phyloP scores from a whole-genome alignment of 2,329 filamentous ascomycete genomes.

The Diaporthe sp. region DNA sequence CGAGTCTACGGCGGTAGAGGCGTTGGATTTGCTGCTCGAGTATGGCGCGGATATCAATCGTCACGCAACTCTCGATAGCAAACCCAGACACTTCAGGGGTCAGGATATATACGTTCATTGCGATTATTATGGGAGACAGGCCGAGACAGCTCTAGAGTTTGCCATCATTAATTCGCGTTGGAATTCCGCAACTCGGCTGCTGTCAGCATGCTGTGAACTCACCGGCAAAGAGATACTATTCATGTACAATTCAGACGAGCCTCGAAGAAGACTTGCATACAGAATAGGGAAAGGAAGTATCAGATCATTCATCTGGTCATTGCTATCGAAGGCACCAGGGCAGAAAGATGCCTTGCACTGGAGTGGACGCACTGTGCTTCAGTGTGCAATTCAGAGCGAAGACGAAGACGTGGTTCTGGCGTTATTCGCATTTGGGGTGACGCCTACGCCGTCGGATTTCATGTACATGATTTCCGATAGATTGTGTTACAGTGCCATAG shows the following conservation, averaged over 20 bases:
- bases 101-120: too few relatives aligned
- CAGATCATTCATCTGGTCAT: background rate
- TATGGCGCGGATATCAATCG: background rate
- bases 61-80: too few relatives aligned
- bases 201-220: background rate
- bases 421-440: background rate
- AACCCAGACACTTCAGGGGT: too few relatives aligned
- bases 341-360: background rate
- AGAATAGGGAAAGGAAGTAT: too few relatives aligned
- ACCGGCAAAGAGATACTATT: background rate
- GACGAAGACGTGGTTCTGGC: background rate
- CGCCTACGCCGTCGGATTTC: background rate
- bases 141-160: background rate
- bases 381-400: background rate
- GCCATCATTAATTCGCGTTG: accelerated
- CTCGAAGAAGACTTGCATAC: background rate
- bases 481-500: accelerated
- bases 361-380: background rate
- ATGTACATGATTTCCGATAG: background rate
- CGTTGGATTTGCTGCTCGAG: background rate
- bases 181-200: background rate
- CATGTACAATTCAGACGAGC: accelerated
- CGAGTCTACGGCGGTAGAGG: accelerated
- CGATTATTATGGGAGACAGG: background rate
- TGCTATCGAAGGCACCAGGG: background rate